phyloP scores from a whole-genome alignment of 1,139 yeast species.

The Zygoascus hellenicus region DNA sequence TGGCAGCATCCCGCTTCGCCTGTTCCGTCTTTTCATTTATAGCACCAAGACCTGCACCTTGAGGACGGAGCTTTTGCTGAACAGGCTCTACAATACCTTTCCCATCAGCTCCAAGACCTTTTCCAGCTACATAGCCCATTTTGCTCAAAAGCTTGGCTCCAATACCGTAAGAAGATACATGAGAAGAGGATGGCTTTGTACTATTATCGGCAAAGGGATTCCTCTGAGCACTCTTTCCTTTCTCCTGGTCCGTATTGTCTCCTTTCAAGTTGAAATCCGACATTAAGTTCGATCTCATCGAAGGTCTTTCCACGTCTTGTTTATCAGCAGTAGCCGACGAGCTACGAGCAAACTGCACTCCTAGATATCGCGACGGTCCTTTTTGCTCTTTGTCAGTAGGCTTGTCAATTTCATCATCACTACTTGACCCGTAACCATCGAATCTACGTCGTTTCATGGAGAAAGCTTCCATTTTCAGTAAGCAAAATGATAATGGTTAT shows the following conservation, averaged over 20 bases:
- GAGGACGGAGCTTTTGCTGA: conserved; percentile 62
- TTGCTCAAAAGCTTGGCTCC: conserved; percentile 74
- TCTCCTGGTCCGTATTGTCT: too few relatives aligned
- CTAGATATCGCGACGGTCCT: conserved; percentile 1
- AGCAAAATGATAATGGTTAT: not conserved
- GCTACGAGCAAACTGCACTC: not conserved
- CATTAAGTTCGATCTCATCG: not conserved
- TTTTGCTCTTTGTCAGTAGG: not conserved
- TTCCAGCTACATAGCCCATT: conserved; percentile 86
- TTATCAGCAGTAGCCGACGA: not conserved
- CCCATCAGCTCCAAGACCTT: conserved; percentile 68
- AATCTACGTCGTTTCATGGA: not conserved
- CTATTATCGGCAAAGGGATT: too few relatives aligned
- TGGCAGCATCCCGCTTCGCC: conserved; percentile 19
- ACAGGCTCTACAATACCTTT: conserved; percentile 77
- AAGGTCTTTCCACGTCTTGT: not conserved
- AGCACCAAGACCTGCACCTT: conserved; percentile 63
- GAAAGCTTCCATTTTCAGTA: not conserved
- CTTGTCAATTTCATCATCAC: not conserved
- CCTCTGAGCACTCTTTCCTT: too few relatives aligned
- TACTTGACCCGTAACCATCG: not conserved
- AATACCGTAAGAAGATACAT: conserved; percentile 54
- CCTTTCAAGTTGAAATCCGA: too few relatives aligned
- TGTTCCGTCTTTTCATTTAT: conserved; percentile 37
- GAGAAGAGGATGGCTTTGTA: conserved; percentile 1